Evolutionary conservation across 805 yeast genomes (phyloP).

Genomic region (Candida berthetii): DNA sequence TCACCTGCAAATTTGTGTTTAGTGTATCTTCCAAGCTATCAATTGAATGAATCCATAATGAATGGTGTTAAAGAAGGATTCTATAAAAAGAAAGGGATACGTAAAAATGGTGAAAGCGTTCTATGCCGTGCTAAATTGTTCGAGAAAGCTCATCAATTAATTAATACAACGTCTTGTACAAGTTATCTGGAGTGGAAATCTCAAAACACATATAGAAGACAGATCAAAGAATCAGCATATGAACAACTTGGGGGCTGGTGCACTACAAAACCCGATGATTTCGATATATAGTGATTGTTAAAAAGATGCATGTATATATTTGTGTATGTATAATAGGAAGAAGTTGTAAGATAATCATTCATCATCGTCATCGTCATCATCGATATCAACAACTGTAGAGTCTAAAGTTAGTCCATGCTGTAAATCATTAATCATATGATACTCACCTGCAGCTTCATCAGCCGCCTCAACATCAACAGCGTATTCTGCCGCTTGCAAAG

Average conservation of each 20-base stretch:
- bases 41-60: constrained; percentile 28
- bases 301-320: background rate
- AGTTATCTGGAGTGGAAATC: constrained; percentile 28
- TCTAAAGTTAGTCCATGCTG: constrained; percentile 8
- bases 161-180: background rate
- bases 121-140: constrained; percentile 26
- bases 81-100: constrained; percentile 36
- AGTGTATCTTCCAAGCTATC: constrained; percentile 16
- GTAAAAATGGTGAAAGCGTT: constrained; percentile 35
- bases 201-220: constrained; percentile 2
- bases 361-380: constrained; percentile 25
- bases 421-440: constrained; percentile 2
- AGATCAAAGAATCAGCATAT: constrained; percentile 22
- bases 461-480: constrained; percentile 39
- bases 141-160: constrained; percentile 1
- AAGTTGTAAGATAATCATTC: background rate
- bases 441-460: constrained; percentile 29
- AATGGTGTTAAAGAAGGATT: constrained; percentile 61
- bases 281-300: constrained; percentile 9
- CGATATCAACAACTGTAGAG: constrained; percentile 20
- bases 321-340: background rate
- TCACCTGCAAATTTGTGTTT: constrained; percentile 22
- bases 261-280: constrained; percentile 37
- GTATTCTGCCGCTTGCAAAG: constrained; percentile 78
- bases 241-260: constrained; percentile 39